Conservation (phyloP, 768 basidiomycete species). For the Amanita molliuscula region DNA sequence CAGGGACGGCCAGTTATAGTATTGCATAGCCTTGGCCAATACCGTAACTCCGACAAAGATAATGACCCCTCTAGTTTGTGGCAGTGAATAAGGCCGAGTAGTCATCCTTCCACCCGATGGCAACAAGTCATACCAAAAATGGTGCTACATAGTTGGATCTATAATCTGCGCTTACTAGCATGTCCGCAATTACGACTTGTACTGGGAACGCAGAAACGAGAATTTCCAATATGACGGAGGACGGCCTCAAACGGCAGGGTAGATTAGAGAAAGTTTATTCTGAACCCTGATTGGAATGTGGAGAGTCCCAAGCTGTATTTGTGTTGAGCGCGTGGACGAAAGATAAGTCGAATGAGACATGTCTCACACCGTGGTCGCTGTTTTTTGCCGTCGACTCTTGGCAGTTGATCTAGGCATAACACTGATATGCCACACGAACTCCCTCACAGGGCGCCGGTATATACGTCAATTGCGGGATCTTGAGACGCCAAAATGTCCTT, state of each 20-base stretch:
- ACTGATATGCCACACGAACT: no score
- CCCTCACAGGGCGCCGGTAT: no score
- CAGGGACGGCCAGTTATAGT: constrained; percentile 61
- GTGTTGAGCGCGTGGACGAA: not conserved
- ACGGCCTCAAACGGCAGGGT: not conserved
- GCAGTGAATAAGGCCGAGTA: constrained; percentile 33
- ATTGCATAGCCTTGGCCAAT: constrained; percentile 51
- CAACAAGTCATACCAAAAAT: not conserved
- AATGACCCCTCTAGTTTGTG: constrained; percentile 52
- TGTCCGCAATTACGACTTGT: not conserved
- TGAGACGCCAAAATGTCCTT: no score
- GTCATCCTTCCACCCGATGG: constrained; percentile 62
- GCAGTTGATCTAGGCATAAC: no score
- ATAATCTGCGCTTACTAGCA: not conserved
- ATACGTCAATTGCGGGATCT: no score
- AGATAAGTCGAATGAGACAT: no score
- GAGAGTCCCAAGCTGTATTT: not conserved
- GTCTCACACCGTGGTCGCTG: no score
- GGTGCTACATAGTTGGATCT: not conserved
- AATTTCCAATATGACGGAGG: not conserved
- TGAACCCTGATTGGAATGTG: not conserved
- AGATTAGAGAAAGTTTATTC: not conserved
- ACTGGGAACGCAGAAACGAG: not conserved
- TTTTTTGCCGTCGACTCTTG: no score
- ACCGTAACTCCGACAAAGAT: constrained; percentile 50